These are phyloP conservation scores for Kuraishia cidri DNA, from an alignment of 805 yeast genomes.

Conservation along the genomic window DNA sequence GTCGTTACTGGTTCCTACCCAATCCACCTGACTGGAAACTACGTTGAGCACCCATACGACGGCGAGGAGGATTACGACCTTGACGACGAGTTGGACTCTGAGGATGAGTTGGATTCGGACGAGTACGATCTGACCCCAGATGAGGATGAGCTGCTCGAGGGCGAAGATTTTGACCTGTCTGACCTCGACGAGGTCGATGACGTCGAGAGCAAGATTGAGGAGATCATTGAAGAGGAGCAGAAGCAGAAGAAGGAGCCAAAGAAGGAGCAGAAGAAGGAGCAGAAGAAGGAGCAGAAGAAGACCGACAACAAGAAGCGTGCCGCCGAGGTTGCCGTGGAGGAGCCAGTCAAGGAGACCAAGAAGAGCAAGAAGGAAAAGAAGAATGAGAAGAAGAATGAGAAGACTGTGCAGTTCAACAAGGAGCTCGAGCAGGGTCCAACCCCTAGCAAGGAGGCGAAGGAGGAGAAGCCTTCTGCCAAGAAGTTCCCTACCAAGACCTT, in stretches of 20 bases:
- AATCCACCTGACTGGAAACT: constrained; percentile 89
- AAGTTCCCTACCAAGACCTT: constrained; percentile 69
- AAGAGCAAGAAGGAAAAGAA: constrained; percentile 23
- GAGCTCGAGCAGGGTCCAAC: constrained; percentile 95
- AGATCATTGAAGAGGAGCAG: constrained; percentile 57
- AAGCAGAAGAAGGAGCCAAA: constrained; percentile 29
- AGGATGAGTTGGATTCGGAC: constrained; percentile 37
- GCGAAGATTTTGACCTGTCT: constrained; percentile 47
- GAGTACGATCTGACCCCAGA: constrained; percentile 69
- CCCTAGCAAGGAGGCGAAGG: constrained; percentile 20
- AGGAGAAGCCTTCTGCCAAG: constrained; percentile 23
- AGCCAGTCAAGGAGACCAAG: constrained; percentile 26
- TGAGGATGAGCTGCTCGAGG: constrained; percentile 53
- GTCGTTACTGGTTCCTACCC: constrained; percentile 96
- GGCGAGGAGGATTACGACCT: constrained; percentile 46
- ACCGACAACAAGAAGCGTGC: constrained; percentile 23
- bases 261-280: constrained; percentile 14
- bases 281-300: constrained; percentile 12
- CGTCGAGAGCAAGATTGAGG: constrained; percentile 65
- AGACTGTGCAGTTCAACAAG: constrained; percentile 82
- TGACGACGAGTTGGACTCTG: constrained; percentile 31
- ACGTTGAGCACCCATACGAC: constrained; percentile 92
- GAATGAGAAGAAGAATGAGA: constrained; percentile 37
- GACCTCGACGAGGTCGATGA: constrained; percentile 64
- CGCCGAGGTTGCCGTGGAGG: constrained; percentile 44